Conservation (phyloP, 2,329 filamentous ascomycete genomes). For the Akanthomyces uredinophilus region DNA sequence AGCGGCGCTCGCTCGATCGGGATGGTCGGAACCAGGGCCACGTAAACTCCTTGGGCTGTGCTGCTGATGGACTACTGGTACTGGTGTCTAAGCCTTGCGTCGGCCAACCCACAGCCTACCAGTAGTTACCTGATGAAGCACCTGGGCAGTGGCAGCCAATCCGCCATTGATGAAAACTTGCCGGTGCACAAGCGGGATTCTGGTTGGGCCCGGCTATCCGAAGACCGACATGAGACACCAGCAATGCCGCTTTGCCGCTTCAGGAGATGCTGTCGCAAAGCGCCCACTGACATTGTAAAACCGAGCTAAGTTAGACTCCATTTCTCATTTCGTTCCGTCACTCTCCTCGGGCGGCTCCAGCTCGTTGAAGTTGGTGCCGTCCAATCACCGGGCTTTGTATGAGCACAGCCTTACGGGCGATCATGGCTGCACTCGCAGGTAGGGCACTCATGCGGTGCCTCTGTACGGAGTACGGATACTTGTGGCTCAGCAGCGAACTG, state of each 20-base stretch:
- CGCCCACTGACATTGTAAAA: neutral
- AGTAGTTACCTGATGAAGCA: too few species aligned
- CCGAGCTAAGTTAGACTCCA: neutral
- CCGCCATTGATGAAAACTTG: neutral
- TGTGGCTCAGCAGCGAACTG: neutral
- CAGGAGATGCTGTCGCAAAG: neutral
- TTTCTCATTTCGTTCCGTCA: constrained; percentile 1
- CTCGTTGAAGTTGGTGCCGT: neutral
- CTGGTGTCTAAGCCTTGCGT: neutral
- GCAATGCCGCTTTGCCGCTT: neutral
- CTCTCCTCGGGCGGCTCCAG: neutral
- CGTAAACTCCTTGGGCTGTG: neutral
- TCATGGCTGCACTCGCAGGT: neutral
- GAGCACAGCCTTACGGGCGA: neutral
- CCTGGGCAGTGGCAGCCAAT: neutral
- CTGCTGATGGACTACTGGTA: neutral
- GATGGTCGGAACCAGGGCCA: constrained; percentile 1
- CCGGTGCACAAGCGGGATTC: constrained; percentile 6
- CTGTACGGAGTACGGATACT: too few species aligned
- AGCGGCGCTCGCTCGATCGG: constrained; percentile 3
- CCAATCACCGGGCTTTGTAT: neutral
- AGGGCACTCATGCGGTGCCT: neutral
- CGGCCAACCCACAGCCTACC: neutral
- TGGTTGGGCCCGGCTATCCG: neutral
- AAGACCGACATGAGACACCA: constrained; percentile 2